Base-by-base conservation (phyloP, 257 asterid genomes). In the Vinca minor region DNA sequence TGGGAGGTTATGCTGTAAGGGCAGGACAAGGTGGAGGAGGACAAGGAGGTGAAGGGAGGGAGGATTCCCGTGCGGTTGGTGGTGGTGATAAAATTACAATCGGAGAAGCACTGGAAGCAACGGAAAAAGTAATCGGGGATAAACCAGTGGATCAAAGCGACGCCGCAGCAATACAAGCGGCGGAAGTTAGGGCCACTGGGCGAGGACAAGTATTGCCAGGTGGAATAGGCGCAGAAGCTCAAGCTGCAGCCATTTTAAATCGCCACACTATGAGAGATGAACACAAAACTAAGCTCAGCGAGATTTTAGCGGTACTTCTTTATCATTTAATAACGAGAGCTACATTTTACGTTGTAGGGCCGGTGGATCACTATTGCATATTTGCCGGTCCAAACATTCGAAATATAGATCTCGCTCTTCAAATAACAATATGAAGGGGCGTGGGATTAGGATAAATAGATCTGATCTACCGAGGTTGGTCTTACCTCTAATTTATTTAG, bases 111-210 rank as follows among this genome's bases (percentile, higher is more conserved):
- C 56, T 75, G 1, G 79, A 70, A 20, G 58, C 73, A 12, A 69
- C 71, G 4, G 76, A 64, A 3, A 38, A 55, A 25, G 59, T 66
- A 0, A 59, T 66, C 6, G 73, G 73, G 34, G 63, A 66, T 21
- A 75, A 48, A 38, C 46, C 68, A 2, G 36, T 70, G 35, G 59
- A 61, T 21, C 45, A 62, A 34, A 61, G 69, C 17, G 79, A 70
- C 9, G 76, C 73, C 0, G 75, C 79, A 25, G 79, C 73, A 49
- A 70, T 70, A 39, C 73, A 75, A 62, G 79, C 75, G 32, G 79
- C 76, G 3, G 73, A 66, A 63, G 59, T 75, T 8, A 67, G 67
- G 38, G 73, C 76, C 20, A 75, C 79, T 0, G 71, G 79, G 12
- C 35, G n/a, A n/a, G n/a, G n/a, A n/a, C n/a, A n/a, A n/a, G n/a